These are phyloP conservation scores for Bipolaris zeicola DNA, from an alignment of 2,329 filamentous ascomycete genomes.

Conservation along the genomic window DNA sequence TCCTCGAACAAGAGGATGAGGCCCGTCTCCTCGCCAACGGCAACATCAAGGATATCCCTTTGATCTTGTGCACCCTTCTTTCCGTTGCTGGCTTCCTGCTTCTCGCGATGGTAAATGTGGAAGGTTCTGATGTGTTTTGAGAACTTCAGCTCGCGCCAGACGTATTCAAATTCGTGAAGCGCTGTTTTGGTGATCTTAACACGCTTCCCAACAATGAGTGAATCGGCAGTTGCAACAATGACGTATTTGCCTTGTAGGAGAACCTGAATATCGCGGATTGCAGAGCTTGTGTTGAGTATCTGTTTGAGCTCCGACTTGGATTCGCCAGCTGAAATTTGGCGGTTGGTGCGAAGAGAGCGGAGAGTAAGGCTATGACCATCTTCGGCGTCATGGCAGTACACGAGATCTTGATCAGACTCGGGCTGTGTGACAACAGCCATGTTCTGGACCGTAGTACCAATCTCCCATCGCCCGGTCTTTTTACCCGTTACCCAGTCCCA, in stretches of 20 bases:
- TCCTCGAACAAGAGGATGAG: slow-evolving; percentile 83
- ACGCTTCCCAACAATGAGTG: slow-evolving; percentile 66
- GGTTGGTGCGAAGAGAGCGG: slow-evolving; percentile 40
- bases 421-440: slow-evolving; percentile 41
- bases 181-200: slow-evolving; percentile 40
- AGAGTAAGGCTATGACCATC: slow-evolving; percentile 49
- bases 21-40: slow-evolving; percentile 76
- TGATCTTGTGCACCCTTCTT: slow-evolving; percentile 41
- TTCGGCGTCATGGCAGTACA: slow-evolving; percentile 50
- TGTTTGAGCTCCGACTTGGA: slow-evolving; percentile 38
- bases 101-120: slow-evolving; percentile 50
- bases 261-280: slow-evolving; percentile 50
- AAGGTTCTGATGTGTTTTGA: slow-evolving; percentile 63
- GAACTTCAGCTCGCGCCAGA: slow-evolving; percentile 60
- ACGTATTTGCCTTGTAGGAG: slow-evolving; percentile 64
- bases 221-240: slow-evolving; percentile 59
- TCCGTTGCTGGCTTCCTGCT: slow-evolving; percentile 57
- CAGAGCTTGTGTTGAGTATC: slow-evolving; percentile 46
- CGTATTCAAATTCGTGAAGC: slow-evolving; percentile 52
- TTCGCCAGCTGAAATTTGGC: slow-evolving; percentile 30
- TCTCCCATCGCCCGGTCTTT: slow-evolving; percentile 53
- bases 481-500: slow-evolving; percentile 64
- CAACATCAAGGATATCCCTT: slow-evolving; percentile 68
- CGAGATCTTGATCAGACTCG: slow-evolving; percentile 37
- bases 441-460: slow-evolving; percentile 44